Evolutionary conservation across 1,139 yeast genomes (phyloP).

Genomic region (Hyphopichia fennica): DNA sequence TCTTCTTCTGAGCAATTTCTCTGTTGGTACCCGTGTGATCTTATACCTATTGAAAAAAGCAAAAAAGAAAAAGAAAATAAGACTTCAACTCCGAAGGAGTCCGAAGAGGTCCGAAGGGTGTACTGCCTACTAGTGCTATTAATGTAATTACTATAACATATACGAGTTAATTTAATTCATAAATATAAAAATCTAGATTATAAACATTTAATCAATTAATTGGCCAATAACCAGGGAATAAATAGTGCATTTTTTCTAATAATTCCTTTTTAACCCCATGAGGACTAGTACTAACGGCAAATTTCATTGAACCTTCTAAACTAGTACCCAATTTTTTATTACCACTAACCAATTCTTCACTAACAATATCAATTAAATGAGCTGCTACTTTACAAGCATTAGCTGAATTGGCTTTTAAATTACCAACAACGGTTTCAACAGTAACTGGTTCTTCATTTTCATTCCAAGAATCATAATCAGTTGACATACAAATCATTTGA

Average conservation of each 20-base stretch:
- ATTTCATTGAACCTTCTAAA: conserved; percentile 75
- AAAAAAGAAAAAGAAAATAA: no score
- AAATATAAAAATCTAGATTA: neutral
- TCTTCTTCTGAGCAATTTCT: no score
- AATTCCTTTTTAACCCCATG: conserved; percentile 72
- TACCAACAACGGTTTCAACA: conserved; percentile 92
- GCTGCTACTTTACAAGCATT: conserved; percentile 83
- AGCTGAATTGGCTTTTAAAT: conserved; percentile 80
- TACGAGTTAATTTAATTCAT: no score
- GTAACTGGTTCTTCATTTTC: conserved; percentile 94
- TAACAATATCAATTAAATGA: conserved; percentile 63
- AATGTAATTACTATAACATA: no score
- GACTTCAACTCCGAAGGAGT: no score
- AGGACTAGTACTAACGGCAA: conserved; percentile 77
- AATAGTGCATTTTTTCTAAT: conserved; percentile 75
- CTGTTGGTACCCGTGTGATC: no score
- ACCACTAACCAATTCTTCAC: conserved; percentile 59
- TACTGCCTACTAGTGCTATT: no score
- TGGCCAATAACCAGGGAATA: conserved; percentile 94
- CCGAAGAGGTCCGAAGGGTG: no score
- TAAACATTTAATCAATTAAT: conserved; percentile 10
- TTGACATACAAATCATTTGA: conserved; percentile 98
- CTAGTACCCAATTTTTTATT: conserved; percentile 58
- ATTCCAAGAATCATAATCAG: conserved; percentile 98
- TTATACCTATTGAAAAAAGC: no score